Base-by-base conservation (phyloP, 352 stramenopile species). In the Pythium sp. region DNA sequence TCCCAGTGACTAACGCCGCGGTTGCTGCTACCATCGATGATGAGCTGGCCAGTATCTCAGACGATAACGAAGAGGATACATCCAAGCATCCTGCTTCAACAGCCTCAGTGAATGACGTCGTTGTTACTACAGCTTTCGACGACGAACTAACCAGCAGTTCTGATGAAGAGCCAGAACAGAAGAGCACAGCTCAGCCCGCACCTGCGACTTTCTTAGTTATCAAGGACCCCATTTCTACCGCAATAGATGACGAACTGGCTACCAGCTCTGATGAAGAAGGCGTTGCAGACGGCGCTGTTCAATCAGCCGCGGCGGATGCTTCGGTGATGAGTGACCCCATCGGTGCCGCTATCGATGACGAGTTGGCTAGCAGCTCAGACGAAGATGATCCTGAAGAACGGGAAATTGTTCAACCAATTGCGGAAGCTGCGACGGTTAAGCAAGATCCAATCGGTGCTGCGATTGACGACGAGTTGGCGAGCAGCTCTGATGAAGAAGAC, bases 341-440 rank as follows among this genome's bases (percentile, higher is more conserved):
- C 30, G 77, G 77, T 14, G 77, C 77, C 20, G 77, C 77, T 36
- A 61, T 84, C 3, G 74, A 84, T 47, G 68, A 71, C 28, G 77
- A 80, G 46, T 76, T 84, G 32, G 74, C 47, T 11, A 55, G n/a
- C 47, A 55, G 47, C 47, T 55, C 47, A 5, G 47, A 55, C 14
- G 47, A 55, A 55, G 47, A 55, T 6, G n/a, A 55, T 15, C n/a
- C 11, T 6, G n/a, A 8, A 22, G 47, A 24, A 54, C 26, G 20
- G 1, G 5, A 9, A 41, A 41, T 26, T 28, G 47, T 54, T 8
- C n/a, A 22, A 12, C 11, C 47, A 12, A 11, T 12, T 18, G 47
- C 47, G 9, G 30, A 28, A 14, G 7, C 47, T 15, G 7, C 28
- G 7, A 30, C 47, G 47, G 47, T 18, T 11, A 24, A 36, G 8